phyloP scores from a whole-genome alignment of 306 rosid genomes.

The Inga laurina region DNA sequence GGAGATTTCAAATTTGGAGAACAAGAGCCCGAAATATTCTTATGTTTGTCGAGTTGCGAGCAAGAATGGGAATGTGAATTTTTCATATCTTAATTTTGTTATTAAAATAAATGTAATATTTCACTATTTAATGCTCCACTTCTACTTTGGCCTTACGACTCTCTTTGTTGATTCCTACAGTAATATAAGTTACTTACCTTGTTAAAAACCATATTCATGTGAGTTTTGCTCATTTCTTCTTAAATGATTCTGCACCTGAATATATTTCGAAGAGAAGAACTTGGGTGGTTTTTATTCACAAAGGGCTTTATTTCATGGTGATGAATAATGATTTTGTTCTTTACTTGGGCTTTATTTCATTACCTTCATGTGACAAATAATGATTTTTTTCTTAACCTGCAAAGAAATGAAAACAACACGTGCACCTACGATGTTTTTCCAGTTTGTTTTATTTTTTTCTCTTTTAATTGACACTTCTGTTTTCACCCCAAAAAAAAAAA shows the following conservation, averaged over 20 bases:
- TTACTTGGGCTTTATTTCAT: not conserved
- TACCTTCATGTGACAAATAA: not conserved
- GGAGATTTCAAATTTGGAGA: not conserved
- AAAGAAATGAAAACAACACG: not conserved
- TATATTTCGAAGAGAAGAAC: slow-evolving; percentile 12
- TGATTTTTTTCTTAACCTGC: not conserved
- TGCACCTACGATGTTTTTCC: not conserved
- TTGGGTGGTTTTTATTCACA: not conserved
- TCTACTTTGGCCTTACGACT: not conserved
- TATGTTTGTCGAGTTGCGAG: not conserved
- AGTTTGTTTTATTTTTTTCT: not conserved
- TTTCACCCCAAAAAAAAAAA: not conserved
- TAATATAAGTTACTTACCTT: not conserved
- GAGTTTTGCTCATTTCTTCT: slow-evolving; percentile 11
- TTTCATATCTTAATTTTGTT: not conserved
- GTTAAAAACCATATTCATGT: not conserved
- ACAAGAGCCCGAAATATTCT: not conserved
- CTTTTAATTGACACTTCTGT: slow-evolving; percentile 2
- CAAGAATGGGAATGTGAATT: not conserved
- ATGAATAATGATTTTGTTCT: not conserved
- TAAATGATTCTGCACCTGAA: not conserved
- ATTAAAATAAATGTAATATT: not conserved
- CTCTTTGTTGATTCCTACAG: not conserved
- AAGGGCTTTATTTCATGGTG: not conserved
- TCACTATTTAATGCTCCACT: not conserved